Evolutionary conservation across 2,329 filamentous ascomycete species (phyloP), one percentile per base, ranked within the genome.

Genomic region (Teratosphaeria nubilosa): DNA sequence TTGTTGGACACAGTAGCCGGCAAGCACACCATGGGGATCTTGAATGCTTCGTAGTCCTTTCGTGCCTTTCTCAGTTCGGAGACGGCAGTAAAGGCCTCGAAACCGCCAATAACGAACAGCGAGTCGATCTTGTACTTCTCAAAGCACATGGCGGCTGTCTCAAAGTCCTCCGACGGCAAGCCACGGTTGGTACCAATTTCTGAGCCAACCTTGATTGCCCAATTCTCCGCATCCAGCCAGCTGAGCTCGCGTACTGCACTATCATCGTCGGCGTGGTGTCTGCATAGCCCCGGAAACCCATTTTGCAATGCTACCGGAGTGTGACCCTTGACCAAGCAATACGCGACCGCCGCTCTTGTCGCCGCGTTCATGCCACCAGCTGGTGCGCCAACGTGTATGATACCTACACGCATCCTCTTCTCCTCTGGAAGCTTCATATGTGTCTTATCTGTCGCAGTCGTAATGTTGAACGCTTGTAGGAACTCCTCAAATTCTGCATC

Each of bases 1-100:
- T 99, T 99, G 80, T 99, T 99, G 64, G 90, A 96, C 66, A 99
- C 92, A 10, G 94, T 99, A n/a, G 94, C 94, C 0, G 94, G 94
- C 27, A 99, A 80, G 50, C 96, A 82, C 56, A 87, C 83, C 80
- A 97, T 90, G 22, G 94, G 94, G 63, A 99, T 96, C 73, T 90
- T 91, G 70, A 99, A 88, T 1, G 88, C 86, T 11, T 89, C 85
- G 74, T 88, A 96, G 61, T 89, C 76, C 37, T 84, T 81, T 58
- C 91, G 82, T 14, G 87, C 91, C 76, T 89, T 84, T 65, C 91
- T 86, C 60, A 99, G 81, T 74, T 97, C 88, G 51, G 88, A 90
- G 34, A 96, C 82, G 1, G 94, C 87, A 59, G 94, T 95, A 79
- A 95, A 99, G 1, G 91, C 94, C 76, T 99, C 94, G 67, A 99